Conservation (phyloP, 2,329 filamentous ascomycete species). For the Penicillium decumbens region DNA sequence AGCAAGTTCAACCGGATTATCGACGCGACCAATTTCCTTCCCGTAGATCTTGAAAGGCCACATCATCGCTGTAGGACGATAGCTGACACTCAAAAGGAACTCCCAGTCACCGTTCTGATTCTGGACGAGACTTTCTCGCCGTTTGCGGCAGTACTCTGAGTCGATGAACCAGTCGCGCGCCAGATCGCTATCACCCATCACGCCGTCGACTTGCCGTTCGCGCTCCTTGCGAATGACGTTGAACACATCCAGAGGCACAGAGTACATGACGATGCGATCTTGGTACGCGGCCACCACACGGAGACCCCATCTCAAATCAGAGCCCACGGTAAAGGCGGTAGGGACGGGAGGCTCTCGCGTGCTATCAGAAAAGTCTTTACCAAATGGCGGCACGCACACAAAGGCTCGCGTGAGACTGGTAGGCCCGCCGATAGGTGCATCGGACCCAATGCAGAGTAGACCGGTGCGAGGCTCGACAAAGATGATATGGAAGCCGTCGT, state of each 20-base stretch:
- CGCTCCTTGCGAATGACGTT: slow-evolving; percentile 36
- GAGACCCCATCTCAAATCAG: slow-evolving; percentile 55
- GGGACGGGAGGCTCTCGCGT: slow-evolving; percentile 37
- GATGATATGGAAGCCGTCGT: slow-evolving; percentile 61
- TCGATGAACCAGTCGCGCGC: slow-evolving; percentile 33
- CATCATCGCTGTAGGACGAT: slow-evolving; percentile 33
- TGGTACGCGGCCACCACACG: slow-evolving; percentile 55
- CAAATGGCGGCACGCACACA: slow-evolving; percentile 47
- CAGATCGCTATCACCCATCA: slow-evolving; percentile 35
- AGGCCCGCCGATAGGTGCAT: slow-evolving; percentile 55
- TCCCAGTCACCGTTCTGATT: slow-evolving; percentile 42
- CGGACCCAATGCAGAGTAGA: slow-evolving; percentile 57
- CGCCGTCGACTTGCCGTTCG: slow-evolving; percentile 27
- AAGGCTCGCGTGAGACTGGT: slow-evolving; percentile 58
- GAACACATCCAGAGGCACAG: slow-evolving; percentile 56
- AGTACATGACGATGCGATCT: slow-evolving; percentile 55
- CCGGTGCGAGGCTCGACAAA: slow-evolving; percentile 59
- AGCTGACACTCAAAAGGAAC: slow-evolving; percentile 35
- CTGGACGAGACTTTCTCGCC: slow-evolving; percentile 29
- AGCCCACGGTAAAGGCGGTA: slow-evolving; percentile 53
- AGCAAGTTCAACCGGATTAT: slow-evolving; percentile 49
- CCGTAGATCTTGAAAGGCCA: slow-evolving; percentile 52
- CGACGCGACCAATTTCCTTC: slow-evolving; percentile 46
- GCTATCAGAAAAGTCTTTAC: slow-evolving; percentile 7
- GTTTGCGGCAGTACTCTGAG: slow-evolving; percentile 23